These are phyloP conservation scores for Daldinia concentrica DNA, from an alignment of 495 filamentous ascomycete species.

Conservation along the genomic window DNA sequence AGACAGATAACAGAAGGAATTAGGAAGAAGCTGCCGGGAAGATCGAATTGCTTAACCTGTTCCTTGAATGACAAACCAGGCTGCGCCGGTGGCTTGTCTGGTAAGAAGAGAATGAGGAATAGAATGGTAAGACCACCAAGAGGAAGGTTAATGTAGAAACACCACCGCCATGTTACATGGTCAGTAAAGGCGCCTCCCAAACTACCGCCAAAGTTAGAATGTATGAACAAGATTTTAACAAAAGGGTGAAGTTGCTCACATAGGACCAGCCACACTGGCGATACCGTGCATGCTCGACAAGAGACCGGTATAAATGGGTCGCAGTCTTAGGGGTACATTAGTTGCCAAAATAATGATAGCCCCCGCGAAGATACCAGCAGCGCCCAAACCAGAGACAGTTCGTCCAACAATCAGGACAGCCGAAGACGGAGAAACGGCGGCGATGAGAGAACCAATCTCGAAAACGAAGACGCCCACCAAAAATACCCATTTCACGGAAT, in stretches of 20 bases:
- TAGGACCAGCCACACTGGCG: constrained; percentile 30
- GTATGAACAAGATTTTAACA: not conserved
- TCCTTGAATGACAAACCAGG: constrained; percentile 50
- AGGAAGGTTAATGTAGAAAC: constrained; percentile 70
- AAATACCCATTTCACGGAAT: constrained; percentile 56
- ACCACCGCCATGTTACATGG: constrained; percentile 67
- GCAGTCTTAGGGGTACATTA: constrained; percentile 48
- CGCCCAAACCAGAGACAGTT: constrained; percentile 59
- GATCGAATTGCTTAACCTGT: constrained; percentile 46
- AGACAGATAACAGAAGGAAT: constrained; percentile 62
- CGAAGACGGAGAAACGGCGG: constrained; percentile 21
- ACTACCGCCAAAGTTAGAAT: constrained; percentile 35
- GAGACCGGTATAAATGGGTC: constrained; percentile 29
- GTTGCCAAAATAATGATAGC: constrained; percentile 56
- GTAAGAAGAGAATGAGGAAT: constrained; percentile 61
- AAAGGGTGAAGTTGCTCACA: constrained; percentile 11
- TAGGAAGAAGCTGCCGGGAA: constrained; percentile 52
- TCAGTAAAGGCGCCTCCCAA: constrained; percentile 70
- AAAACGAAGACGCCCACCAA: constrained; percentile 53
- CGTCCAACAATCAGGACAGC: constrained; percentile 59
- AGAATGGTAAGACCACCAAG: constrained; percentile 63
- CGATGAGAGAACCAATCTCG: constrained; percentile 53
- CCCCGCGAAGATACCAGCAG: constrained; percentile 57
- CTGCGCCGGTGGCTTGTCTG: constrained; percentile 41
- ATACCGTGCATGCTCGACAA: constrained; percentile 18